Conservation (phyloP, 2,329 filamentous ascomycete species). For the Fusarium poae region DNA sequence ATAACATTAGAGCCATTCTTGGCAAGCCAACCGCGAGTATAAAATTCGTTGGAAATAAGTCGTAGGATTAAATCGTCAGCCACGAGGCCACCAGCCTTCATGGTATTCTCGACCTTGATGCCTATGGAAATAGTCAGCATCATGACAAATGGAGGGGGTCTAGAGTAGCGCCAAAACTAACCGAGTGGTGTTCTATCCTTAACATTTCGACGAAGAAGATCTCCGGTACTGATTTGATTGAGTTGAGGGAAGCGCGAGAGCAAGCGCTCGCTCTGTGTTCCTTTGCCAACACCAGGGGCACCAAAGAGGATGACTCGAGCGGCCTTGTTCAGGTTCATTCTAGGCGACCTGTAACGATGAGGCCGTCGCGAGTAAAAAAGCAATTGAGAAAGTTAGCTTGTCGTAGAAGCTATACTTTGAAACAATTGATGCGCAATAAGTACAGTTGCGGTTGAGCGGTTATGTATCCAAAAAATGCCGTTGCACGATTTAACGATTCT, state of each 20-base stretch:
- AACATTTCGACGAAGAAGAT: slow-evolving; percentile 92
- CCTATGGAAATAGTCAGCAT: slow-evolving; percentile 64
- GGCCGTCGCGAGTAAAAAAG: slow-evolving; percentile 32
- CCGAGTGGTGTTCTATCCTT: slow-evolving; percentile 87
- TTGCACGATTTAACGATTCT: slow-evolving; percentile 18
- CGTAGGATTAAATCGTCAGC: slow-evolving; percentile 92
- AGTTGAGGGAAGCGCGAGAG: slow-evolving; percentile 89
- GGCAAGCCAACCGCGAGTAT: slow-evolving; percentile 84
- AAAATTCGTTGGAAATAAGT: slow-evolving; percentile 91
- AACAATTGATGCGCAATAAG: neutral
- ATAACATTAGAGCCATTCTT: slow-evolving; percentile 63
- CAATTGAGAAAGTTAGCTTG: neutral
- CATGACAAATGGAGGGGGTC: neutral
- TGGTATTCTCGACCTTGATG: slow-evolving; percentile 88
- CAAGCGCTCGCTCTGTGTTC: slow-evolving; percentile 92
- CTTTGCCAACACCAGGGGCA: slow-evolving; percentile 96
- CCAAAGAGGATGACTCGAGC: slow-evolving; percentile 95
- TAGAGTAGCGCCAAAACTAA: slow-evolving; percentile 58
- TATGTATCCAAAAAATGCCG: slow-evolving; percentile 19
- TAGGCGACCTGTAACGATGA: slow-evolving; percentile 43
- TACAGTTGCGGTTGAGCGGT: neutral
- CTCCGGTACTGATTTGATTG: slow-evolving; percentile 91
- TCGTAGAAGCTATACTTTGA: neutral
- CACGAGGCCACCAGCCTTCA: slow-evolving; percentile 90
- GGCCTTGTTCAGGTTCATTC: slow-evolving; percentile 79